phyloP scores from a whole-genome alignment of 2,329 filamentous ascomycete genomes.

The Colletotrichum godetiae region DNA sequence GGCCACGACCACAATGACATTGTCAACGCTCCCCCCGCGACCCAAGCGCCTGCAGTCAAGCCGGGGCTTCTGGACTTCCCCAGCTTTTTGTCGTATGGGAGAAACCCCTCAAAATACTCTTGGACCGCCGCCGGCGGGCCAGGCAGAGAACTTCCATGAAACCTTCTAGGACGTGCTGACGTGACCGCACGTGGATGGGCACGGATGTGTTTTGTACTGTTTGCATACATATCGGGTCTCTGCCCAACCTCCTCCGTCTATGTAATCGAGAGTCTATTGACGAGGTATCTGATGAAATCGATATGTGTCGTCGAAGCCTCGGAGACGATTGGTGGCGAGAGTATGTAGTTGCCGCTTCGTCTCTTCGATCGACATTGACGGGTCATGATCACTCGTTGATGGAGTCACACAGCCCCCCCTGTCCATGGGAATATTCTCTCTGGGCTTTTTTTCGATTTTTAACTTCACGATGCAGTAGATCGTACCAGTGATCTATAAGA shows the following conservation, averaged over 20 bases:
- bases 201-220: neutral
- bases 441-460: too few relatives aligned
- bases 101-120: neutral
- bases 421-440: too few relatives aligned
- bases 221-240: neutral
- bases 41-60: neutral
- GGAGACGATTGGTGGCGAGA: neutral
- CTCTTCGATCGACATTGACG: neutral
- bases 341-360: neutral
- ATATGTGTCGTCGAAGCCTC: neutral
- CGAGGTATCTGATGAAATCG: neutral
- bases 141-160: neutral
- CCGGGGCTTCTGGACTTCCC: constrained; percentile 5
- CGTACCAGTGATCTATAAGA: too few relatives aligned
- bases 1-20: neutral
- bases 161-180: neutral
- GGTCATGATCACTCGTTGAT: neutral
- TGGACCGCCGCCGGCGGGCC: neutral
- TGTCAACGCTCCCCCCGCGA: neutral
- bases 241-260: neutral
- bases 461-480: too few relatives aligned
- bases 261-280: neutral
- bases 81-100: neutral
- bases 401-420: neutral
- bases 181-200: constrained; percentile 8